phyloP scores from a whole-genome alignment of 2,329 filamentous ascomycete genomes.

The Aspergillus felis region DNA sequence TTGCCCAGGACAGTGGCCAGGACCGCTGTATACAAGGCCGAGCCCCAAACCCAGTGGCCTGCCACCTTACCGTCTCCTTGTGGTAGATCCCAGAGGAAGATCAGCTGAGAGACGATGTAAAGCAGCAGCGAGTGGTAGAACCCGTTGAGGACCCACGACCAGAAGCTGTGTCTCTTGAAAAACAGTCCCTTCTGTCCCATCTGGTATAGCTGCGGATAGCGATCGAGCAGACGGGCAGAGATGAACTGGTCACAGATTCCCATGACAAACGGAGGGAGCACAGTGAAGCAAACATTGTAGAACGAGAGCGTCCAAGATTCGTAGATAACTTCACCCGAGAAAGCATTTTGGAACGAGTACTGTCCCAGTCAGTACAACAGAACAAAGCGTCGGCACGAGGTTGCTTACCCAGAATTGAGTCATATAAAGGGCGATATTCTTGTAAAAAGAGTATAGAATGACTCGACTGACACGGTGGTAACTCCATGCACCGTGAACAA shows the following conservation, averaged over 20 bases:
- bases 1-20: slow-evolving; percentile 91
- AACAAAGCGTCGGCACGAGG: neutral
- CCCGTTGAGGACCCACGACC: slow-evolving; percentile 87
- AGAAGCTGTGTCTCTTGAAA: slow-evolving; percentile 90
- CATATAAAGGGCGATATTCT: slow-evolving; percentile 98
- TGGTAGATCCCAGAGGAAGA: slow-evolving; percentile 78
- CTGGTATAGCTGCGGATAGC: slow-evolving; percentile 93
- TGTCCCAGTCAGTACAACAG: slow-evolving; percentile 37
- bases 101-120: slow-evolving; percentile 78
- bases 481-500: slow-evolving; percentile 96
- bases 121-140: slow-evolving; percentile 93
- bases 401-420: slow-evolving; percentile 92
- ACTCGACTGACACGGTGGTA: slow-evolving; percentile 97
- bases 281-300: slow-evolving; percentile 98
- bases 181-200: slow-evolving; percentile 90
- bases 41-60: slow-evolving; percentile 98
- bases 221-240: slow-evolving; percentile 84
- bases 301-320: slow-evolving; percentile 99
- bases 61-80: slow-evolving; percentile 74
- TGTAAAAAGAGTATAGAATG: slow-evolving; percentile 98
- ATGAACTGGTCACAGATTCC: slow-evolving; percentile 98
- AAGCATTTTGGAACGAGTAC: slow-evolving; percentile 98
- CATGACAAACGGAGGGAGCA: slow-evolving; percentile 86
- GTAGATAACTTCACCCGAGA: slow-evolving; percentile 96
- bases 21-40: slow-evolving; percentile 89